These are phyloP conservation scores for Triangularia verruculosa DNA, from an alignment of 2,329 filamentous ascomycete species.

Conservation along the genomic window DNA sequence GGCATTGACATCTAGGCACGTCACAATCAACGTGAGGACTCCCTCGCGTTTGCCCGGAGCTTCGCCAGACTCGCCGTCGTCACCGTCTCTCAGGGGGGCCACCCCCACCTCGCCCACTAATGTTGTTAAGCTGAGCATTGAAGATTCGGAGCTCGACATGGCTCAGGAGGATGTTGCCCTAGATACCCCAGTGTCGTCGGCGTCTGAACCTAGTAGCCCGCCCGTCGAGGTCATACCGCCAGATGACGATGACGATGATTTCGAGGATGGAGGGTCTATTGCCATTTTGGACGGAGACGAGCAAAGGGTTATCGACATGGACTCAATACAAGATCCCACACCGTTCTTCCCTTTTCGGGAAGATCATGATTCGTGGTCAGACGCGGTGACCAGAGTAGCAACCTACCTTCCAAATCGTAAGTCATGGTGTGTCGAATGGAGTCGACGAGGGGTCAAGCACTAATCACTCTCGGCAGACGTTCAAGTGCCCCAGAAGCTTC, in stretches of 20 bases:
- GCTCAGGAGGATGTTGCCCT: conserved; percentile 27
- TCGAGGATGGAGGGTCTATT: conserved; percentile 23
- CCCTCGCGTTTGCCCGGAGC: conserved; percentile 34
- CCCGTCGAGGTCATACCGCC: conserved; percentile 43
- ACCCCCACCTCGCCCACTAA: conserved; percentile 26
- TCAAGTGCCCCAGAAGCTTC: conserved; percentile 43
- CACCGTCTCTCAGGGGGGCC: conserved; percentile 37
- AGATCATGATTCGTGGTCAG: conserved; percentile 28
- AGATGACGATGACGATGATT: conserved; percentile 35
- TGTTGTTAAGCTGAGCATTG: conserved; percentile 44
- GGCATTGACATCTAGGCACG: conserved; percentile 52
- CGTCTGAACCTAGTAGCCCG: conserved; percentile 42
- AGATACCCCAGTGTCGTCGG: conserved; percentile 36
- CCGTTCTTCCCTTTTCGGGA: conserved; percentile 45
- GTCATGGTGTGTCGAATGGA: background rate
- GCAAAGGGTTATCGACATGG: conserved; percentile 6
- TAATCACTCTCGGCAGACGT: conserved; percentile 37
- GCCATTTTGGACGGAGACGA: conserved; percentile 26
- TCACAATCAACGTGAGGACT: conserved; percentile 60
- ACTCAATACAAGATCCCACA: conserved; percentile 41
- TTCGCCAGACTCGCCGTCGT: conserved; percentile 37
- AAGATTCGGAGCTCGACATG: conserved; percentile 43
- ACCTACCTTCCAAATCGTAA: conserved; percentile 29
- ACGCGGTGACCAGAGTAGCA: conserved; percentile 30
- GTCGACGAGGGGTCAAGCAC: conserved; percentile 13